A percentile compares a stretch with the other conserved stretches of the same genome.
These are phyloP conservation scores for Rosa multiflora DNA, from an alignment of 306 rosid genomes.

Conservation along the genomic window DNA sequence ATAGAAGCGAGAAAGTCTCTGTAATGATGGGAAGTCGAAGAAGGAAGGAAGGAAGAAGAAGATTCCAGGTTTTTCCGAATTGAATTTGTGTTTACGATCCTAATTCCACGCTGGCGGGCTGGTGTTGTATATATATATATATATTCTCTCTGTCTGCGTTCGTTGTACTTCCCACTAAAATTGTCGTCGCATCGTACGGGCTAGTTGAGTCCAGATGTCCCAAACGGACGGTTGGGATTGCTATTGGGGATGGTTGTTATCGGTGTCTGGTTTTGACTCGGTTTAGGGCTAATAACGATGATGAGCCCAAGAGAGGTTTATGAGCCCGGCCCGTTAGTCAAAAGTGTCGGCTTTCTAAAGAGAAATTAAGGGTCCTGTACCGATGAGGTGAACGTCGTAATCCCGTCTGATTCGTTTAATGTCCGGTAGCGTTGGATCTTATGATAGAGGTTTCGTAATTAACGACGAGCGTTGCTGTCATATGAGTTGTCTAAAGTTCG, in stretches of 20 bases:
- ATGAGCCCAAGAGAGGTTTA: background rate
- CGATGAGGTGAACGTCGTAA: too few relatives aligned
- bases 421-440: too few relatives aligned
- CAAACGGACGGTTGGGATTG: background rate
- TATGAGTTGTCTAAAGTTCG: too few relatives aligned
- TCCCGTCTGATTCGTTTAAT: too few relatives aligned
- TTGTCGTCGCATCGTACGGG: background rate
- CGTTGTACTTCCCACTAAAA: background rate
- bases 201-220: background rate
- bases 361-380: too few relatives aligned
- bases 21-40: background rate
- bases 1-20: background rate
- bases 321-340: background rate
- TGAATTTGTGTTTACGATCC: background rate
- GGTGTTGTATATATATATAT: background rate
- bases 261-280: background rate
- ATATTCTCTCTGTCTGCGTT: background rate
- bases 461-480: too few relatives aligned
- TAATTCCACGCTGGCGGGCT: conserved; percentile 18
- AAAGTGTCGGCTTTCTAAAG: background rate
- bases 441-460: too few relatives aligned
- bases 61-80: background rate
- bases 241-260: background rate
- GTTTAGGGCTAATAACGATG: background rate
- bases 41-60: background rate